phyloP scores from a whole-genome alignment of 805 yeast species.

The Yamadazyma insecticola region DNA sequence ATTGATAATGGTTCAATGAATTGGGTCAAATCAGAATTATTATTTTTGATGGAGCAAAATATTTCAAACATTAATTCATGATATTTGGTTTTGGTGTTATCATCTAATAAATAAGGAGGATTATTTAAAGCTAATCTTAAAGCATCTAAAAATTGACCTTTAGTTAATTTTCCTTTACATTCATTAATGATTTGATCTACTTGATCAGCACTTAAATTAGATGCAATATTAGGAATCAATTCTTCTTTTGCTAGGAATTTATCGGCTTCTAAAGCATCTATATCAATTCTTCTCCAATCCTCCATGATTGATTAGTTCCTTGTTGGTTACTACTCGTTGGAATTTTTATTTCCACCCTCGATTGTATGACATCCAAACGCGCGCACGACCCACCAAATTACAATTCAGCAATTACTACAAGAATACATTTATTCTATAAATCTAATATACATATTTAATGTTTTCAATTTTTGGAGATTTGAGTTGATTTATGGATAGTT shows the following conservation, averaged over 20 bases:
- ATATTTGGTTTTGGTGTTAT: conserved; percentile 43
- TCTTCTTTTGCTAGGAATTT: conserved; percentile 61
- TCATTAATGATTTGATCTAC: conserved; percentile 51
- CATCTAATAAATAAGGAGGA: conserved; percentile 83
- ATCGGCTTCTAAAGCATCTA: conserved; percentile 88
- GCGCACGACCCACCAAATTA: too few species aligned
- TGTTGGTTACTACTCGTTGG: too few species aligned
- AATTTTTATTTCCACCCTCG: too few species aligned
- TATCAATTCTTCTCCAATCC: conserved; percentile 93
- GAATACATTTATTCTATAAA: not conserved
- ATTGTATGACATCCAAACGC: too few species aligned
- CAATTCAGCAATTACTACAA: not conserved
- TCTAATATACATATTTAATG: not conserved
- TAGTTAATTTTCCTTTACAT: conserved; percentile 58
- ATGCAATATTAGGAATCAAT: conserved; percentile 49
- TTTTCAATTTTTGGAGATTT: not conserved
- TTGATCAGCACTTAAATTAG: conserved; percentile 40
- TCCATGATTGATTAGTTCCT: conserved; percentile 47
- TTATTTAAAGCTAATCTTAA: conserved; percentile 56
- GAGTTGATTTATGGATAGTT: too few species aligned
- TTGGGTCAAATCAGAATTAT: conserved; percentile 64
- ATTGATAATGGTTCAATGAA: conserved; percentile 55
- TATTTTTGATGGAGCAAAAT: conserved; percentile 46
- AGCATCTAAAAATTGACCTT: conserved; percentile 71
- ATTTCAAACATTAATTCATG: conserved; percentile 59